A percentile compares a stretch with the other conserved stretches of the same genome.
Conservation (phyloP, 2,329 filamentous ascomycete species). For the Verticillium zaregamsianum region DNA sequence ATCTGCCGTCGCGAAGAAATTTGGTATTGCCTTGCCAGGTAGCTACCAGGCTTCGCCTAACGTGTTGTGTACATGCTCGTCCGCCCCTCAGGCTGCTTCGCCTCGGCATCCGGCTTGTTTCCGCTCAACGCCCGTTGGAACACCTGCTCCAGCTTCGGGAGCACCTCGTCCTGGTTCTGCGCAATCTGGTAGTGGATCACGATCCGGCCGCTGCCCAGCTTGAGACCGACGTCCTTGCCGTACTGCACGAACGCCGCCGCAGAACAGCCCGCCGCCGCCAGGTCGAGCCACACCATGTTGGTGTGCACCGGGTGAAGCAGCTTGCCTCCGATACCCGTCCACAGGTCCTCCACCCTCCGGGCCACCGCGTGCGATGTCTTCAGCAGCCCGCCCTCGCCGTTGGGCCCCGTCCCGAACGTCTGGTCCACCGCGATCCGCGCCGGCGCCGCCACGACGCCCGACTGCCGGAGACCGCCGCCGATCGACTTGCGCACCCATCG, state of each 20-base stretch:
- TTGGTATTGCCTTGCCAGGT: neutral
- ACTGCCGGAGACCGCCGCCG: constrained; percentile 70
- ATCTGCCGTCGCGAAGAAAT: neutral
- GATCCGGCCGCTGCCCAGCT: constrained; percentile 33
- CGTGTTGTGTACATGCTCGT: constrained; percentile 13
- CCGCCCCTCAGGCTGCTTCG: neutral
- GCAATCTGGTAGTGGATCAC: constrained; percentile 60
- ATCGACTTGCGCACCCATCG: constrained; percentile 61
- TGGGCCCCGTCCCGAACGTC: constrained; percentile 33
- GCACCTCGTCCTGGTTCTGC: constrained; percentile 52
- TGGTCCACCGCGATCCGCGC: constrained; percentile 62
- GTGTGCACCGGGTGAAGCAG: constrained; percentile 70
- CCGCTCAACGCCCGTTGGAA: constrained; percentile 38
- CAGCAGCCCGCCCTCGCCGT: constrained; percentile 52
- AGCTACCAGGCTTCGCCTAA: neutral
- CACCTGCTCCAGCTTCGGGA: constrained; percentile 51
- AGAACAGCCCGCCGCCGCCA: constrained; percentile 53
- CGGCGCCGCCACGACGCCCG: constrained; percentile 68
- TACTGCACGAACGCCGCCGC: constrained; percentile 32
- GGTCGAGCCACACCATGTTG: constrained; percentile 88
- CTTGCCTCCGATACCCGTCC: constrained; percentile 66
- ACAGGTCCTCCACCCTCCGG: constrained; percentile 61
- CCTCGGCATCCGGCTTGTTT: constrained; percentile 3
- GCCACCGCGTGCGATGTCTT: constrained; percentile 58
- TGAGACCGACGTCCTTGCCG: constrained; percentile 37